Conservation (phyloP, 257 asterid species). For the Plectranthus barbatus region DNA sequence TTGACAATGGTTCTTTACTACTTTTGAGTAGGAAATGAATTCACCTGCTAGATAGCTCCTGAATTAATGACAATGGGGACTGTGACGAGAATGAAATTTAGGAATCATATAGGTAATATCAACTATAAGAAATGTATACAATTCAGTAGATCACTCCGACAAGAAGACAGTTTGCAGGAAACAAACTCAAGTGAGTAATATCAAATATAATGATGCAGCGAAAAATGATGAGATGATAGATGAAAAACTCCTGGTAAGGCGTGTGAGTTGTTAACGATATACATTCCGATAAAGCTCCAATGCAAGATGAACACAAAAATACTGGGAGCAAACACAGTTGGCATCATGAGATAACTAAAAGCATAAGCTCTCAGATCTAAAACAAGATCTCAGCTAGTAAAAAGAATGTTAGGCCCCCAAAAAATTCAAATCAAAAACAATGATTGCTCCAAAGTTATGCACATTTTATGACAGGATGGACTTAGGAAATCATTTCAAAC, state of each 20-base stretch:
- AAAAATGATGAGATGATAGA: neutral
- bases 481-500: neutral
- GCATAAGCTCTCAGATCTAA: neutral
- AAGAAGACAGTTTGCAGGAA: neutral
- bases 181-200: neutral
- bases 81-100: neutral
- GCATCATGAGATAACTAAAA: neutral
- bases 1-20: too few relatives aligned
- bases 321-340: neutral
- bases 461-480: neutral
- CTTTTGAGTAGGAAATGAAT: neutral
- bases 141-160: neutral
- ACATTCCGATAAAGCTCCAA: neutral
- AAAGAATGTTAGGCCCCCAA: neutral
- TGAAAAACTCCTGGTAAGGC: neutral
- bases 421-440: neutral
- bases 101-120: too few relatives aligned
- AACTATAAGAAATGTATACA: too few relatives aligned
- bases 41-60: neutral
- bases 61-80: neutral
- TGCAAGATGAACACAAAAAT: neutral
- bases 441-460: neutral
- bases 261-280: neutral
- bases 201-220: neutral
- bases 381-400: too few relatives aligned